phyloP scores from a whole-genome alignment of 1,139 yeast species.

The Dujonia santamariae region DNA sequence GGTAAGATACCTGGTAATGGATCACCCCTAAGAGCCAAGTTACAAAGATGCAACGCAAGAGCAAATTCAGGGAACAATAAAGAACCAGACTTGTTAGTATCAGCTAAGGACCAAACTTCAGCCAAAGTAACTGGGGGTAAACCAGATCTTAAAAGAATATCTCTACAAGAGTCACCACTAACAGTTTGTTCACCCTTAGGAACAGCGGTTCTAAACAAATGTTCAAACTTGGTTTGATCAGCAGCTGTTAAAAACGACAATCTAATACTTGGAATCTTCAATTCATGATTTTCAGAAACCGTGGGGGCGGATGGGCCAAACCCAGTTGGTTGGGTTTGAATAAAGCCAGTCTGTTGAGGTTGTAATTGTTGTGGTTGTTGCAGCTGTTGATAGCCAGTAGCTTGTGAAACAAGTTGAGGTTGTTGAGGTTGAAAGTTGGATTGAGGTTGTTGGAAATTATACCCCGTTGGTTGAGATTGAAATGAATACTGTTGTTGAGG shows the following conservation, averaged over 20 bases:
- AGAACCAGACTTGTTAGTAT: conserved; percentile 81
- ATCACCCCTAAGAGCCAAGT: conserved; percentile 72
- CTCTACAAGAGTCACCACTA: conserved; percentile 74
- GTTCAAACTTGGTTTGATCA: conserved; percentile 85
- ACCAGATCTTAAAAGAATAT: conserved; percentile 77
- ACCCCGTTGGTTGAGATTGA: conserved; percentile 10
- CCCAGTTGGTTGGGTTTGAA: conserved; percentile 40
- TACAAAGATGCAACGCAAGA: conserved; percentile 85
- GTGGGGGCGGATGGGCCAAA: conserved; percentile 24
- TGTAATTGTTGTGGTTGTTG: conserved; percentile 16
- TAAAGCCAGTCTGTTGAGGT: conserved; percentile 31
- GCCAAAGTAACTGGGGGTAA: conserved; percentile 75
- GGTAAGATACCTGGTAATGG: conserved; percentile 73
- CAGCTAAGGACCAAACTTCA: conserved; percentile 87
- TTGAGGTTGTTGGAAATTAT: conserved; percentile 10
- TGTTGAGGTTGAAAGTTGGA: conserved; percentile 13
- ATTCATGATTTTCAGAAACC: conserved; percentile 32
- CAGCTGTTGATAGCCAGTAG: conserved; percentile 24
- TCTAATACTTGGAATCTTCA: conserved; percentile 64
- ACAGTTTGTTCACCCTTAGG: conserved; percentile 76
- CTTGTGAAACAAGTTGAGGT: conserved; percentile 18
- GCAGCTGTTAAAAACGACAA: conserved; percentile 79
- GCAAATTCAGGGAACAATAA: conserved; percentile 94
- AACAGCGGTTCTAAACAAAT: conserved; percentile 73
- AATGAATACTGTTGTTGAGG: conserved; percentile 13